These are phyloP conservation scores for Marchantia paleacea DNA, from an alignment of 225 moss, liverwort and hornwort species.

Conservation along the genomic window DNA sequence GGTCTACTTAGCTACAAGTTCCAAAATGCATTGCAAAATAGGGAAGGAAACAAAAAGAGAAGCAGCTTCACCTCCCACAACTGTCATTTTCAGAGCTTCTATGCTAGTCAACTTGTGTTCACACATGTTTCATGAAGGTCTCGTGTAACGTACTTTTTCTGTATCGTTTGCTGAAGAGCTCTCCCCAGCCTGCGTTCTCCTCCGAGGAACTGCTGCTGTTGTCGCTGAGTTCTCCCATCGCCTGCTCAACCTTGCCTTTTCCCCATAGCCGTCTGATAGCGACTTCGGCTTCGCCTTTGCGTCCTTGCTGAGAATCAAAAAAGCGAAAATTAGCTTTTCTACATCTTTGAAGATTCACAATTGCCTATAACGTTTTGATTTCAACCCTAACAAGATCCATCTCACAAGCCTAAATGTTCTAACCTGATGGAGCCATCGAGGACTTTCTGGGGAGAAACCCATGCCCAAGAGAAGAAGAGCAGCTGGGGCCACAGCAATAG, in stretches of 20 bases:
- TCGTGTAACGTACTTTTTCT: slow-evolving; percentile 53
- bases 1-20: too few species aligned
- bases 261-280: slow-evolving; percentile 81
- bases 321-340: not conserved
- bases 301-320: slow-evolving; percentile 62
- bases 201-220: slow-evolving; percentile 50
- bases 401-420: too few species aligned
- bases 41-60: too few species aligned
- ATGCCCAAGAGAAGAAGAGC: slow-evolving; percentile 71
- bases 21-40: too few species aligned
- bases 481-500: slow-evolving; percentile 64
- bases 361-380: too few species aligned
- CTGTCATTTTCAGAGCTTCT: too few species aligned
- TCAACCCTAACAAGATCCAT: too few species aligned
- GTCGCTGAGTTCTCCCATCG: slow-evolving; percentile 67
- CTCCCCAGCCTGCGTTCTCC: slow-evolving; percentile 75
- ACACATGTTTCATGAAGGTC: not conserved
- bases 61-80: too few species aligned
- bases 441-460: slow-evolving; percentile 87
- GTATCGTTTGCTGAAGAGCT: slow-evolving; percentile 71
- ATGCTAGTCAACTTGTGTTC: not conserved
- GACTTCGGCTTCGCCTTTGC: slow-evolving; percentile 66
- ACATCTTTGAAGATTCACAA: not conserved
- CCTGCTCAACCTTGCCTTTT: slow-evolving; percentile 63
- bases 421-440: slow-evolving; percentile 94